Percentiles rank a stretch among this genome's conserved stretches.
phyloP scores from a whole-genome alignment of 2,329 filamentous ascomycete genomes.

The Fusarium buxicola region DNA sequence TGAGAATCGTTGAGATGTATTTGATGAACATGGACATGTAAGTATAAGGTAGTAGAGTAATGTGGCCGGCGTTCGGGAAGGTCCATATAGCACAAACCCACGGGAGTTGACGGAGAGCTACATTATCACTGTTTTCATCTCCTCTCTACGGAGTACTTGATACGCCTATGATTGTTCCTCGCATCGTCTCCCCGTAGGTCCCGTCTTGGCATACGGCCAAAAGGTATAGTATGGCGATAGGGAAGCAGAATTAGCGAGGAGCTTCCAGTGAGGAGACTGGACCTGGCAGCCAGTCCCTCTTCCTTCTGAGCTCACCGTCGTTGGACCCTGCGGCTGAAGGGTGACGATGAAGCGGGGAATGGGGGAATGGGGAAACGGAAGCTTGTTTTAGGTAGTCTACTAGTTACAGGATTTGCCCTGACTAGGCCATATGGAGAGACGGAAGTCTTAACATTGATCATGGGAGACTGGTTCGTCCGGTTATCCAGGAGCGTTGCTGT shows the following conservation, averaged over 20 bases:
- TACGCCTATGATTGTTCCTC: neutral
- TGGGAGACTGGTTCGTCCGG: neutral
- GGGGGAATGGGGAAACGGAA: constrained; percentile 41
- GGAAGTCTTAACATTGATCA: constrained; percentile 10
- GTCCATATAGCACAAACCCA: constrained; percentile 27
- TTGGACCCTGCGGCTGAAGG: constrained; percentile 25
- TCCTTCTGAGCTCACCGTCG: constrained; percentile 2
- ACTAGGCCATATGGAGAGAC: constrained; percentile 27
- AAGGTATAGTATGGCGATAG: constrained; percentile 10
- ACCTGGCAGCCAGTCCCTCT: constrained; percentile 12
- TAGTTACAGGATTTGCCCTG: constrained; percentile 17
- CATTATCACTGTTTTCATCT: constrained; percentile 6
- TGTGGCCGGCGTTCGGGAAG: constrained; percentile 42
- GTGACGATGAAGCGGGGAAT: constrained; percentile 24
- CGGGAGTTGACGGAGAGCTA: constrained; percentile 20
- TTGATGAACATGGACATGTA: constrained; percentile 85
- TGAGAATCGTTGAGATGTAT: constrained; percentile 94
- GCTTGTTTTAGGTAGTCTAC: too few species aligned
- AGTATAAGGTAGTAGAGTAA: constrained; percentile 37
- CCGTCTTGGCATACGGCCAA: neutral
- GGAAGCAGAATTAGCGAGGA: constrained; percentile 7
- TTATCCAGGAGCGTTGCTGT: neutral
- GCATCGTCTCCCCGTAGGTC: neutral
- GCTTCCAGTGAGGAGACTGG: constrained; percentile 14
- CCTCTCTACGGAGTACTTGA: neutral